Evolutionary conservation across 805 yeast species (phyloP), one percentile per base, ranked within the genome.

Genomic region (Zygotorulaspora sp.): DNA sequence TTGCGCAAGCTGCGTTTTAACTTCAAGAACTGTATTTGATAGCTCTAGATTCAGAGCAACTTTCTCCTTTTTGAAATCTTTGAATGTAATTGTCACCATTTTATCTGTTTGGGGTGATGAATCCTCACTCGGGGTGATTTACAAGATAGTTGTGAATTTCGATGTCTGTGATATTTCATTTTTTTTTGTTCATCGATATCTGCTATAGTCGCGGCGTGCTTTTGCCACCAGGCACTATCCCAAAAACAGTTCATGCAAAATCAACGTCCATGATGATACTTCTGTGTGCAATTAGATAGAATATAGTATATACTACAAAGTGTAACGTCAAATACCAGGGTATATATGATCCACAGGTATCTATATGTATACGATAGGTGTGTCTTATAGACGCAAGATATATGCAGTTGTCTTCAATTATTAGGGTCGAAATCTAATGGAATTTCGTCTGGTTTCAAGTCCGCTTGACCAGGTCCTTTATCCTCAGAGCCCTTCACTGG

Each of bases 11-110:
- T 77, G 76, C 52, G 77, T 80, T 63, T 89, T 90, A 13, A 80
- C 80, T n/a, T 77, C 68, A 10, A 71, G 58, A 22, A 84, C 90
- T 2, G 86, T 72, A 35, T 79, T 86, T 10, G 73, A 44, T 6
- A 73, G 70, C 43, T 83, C 94, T 41, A 87, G 74, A 18, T 86
- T 96, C 42, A 92, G 56, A 19, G 87, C 75, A 61, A 89, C 77
- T 59, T 80, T 83, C 59, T 86, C 88, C 67, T 90, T 92, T 67
- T 92, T 89, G 67, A 92, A 84, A 65, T 92, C 96, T 62, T 89
- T 88, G 62, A 92, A 79, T 19, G 50, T 51, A 30, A 62, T 50
- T 20, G 35, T 45, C 10, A 49, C 52, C 60, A 51, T 58, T 10
- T 32, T 33, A n/a, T n/a, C n/a, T n/a, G 17, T 22, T 33, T 11